Base-by-base conservation (phyloP, 805 yeast genomes). In the Ogataea nakhonphanomensis region DNA sequence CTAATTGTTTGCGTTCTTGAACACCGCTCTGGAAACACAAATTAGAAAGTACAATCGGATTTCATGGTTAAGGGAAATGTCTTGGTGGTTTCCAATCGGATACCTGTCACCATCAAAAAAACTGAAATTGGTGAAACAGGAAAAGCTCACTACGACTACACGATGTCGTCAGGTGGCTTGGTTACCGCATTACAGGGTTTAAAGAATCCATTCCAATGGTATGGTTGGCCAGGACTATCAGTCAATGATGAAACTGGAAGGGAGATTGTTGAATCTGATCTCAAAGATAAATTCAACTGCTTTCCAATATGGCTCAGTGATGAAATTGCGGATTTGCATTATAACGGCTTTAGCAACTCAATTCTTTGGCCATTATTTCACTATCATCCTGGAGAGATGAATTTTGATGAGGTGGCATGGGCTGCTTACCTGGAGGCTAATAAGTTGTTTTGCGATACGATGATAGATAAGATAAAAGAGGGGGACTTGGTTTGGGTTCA, bases 331-430 rank as follows among this genome's bases (percentile, higher is more conserved):
- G 98, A 93, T 57, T 71, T 93, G 50, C 98, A 93, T 66, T 93
- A 93, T 66, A 93, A 95, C 60, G 99, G 98, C 23, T 93, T 95
- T 64, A 78, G 88, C 48, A 93, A 93, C 64, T 84, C 95, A 11
- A 93, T 93, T 48, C 68, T 93, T 49, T 93, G 99, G 99, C 99
- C 99, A 1, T 66, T 95, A 46, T 93, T 93, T 70, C 99, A 93
- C 62, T 93, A 93, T 65, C 99, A 93, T 59, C 99, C 99, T 0
- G 99, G 98, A 46, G 99, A 95, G 63, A 93, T 95, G 84, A 90
- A 87, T 60, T 93, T 93, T 58, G 99, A 93, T 64, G 99, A 93
- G 61, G 79, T 78, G 46, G 96, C 97, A 1, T 93, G 99, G 99
- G 90, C 90, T 39, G 98, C 98, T 1, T 93, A 93, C 62, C 84